Evolutionary conservation across 2,329 filamentous ascomycete species (phyloP).

Genomic region (Ceratocystis diversiconidia): DNA sequence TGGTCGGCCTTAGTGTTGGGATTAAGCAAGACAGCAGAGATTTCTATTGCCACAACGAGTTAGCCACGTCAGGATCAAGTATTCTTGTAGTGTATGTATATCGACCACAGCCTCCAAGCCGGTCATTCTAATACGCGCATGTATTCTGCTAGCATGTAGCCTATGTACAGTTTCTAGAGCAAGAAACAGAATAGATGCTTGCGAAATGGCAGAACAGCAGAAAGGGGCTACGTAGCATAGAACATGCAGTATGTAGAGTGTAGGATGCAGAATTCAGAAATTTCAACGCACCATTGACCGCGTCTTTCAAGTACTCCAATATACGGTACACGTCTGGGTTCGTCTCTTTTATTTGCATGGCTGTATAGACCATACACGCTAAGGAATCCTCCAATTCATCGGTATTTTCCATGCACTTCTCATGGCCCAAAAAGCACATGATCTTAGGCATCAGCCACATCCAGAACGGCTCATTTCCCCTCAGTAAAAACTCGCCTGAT

Average conservation of each 20-base stretch:
- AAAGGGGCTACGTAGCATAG: no score
- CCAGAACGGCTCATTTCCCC: slow-evolving; percentile 49
- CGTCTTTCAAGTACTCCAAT: slow-evolving; percentile 17
- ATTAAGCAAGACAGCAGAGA: slow-evolving; percentile 15
- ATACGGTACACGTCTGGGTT: slow-evolving; percentile 15
- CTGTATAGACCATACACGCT: slow-evolving; percentile 15
- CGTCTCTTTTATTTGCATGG: slow-evolving; percentile 15
- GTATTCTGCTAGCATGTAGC: not conserved
- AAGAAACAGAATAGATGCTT: not conserved
- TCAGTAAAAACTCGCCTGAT: slow-evolving; percentile 32
- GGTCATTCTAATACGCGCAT: not conserved
- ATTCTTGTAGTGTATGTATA: no score
- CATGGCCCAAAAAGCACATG: slow-evolving; percentile 42
- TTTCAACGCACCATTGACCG: slow-evolving; percentile 16
- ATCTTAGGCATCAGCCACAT: slow-evolving; percentile 48
- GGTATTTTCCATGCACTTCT: slow-evolving; percentile 25
- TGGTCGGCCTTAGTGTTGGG: slow-evolving; percentile 5
- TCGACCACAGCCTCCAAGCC: no score
- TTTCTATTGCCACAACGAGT: slow-evolving; percentile 10
- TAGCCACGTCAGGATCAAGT: slow-evolving; percentile 6
- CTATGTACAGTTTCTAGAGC: not conserved
- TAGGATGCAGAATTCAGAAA: not conserved
- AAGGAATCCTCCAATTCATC: slow-evolving; percentile 17
- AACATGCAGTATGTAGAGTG: no score
- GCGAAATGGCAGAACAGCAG: no score